Conservation (phyloP, 2,329 filamentous ascomycete genomes). For the Aspergillus sojae region DNA sequence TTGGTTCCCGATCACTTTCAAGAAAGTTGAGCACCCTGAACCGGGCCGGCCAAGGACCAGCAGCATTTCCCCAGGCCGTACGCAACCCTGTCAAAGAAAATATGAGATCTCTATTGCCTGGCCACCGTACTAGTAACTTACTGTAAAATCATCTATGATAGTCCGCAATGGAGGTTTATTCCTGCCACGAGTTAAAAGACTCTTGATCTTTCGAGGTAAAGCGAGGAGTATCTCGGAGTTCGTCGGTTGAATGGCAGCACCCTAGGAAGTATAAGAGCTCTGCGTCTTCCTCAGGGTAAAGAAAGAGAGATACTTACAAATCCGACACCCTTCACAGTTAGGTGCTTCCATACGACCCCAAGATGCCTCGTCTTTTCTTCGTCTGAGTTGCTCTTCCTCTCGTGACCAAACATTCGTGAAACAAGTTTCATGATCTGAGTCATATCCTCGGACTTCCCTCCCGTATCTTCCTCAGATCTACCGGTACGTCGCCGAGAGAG, state of each 20-base stretch:
- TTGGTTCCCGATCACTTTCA: conserved; percentile 70
- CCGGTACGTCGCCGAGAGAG: conserved; percentile 30
- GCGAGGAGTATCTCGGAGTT: conserved; percentile 59
- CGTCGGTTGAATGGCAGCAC: conserved; percentile 62
- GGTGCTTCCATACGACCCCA: conserved; percentile 69
- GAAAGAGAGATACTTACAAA: conserved; percentile 34
- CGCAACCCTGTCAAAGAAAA: conserved; percentile 35
- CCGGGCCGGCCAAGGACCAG: conserved; percentile 75
- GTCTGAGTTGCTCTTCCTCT: conserved; percentile 66
- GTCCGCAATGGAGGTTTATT: conserved; percentile 58
- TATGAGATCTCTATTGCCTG: background rate
- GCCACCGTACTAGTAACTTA: conserved; percentile 13
- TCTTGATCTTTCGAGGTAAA: conserved; percentile 51
- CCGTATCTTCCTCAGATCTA: conserved; percentile 16
- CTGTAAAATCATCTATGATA: conserved; percentile 66
- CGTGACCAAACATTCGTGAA: conserved; percentile 70
- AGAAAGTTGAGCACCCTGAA: conserved; percentile 70
- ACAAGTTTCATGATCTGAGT: conserved; percentile 52
- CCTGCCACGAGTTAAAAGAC: conserved; percentile 40
- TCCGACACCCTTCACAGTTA: conserved; percentile 71
- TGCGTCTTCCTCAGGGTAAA: background rate
- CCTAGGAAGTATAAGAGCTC: conserved; percentile 28
- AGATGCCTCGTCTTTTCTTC: conserved; percentile 70
- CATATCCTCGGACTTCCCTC: conserved; percentile 32
- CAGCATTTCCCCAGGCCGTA: conserved; percentile 44